phyloP scores from a whole-genome alignment of 768 basidiomycete genomes.

The Lactifluus pinguis region DNA sequence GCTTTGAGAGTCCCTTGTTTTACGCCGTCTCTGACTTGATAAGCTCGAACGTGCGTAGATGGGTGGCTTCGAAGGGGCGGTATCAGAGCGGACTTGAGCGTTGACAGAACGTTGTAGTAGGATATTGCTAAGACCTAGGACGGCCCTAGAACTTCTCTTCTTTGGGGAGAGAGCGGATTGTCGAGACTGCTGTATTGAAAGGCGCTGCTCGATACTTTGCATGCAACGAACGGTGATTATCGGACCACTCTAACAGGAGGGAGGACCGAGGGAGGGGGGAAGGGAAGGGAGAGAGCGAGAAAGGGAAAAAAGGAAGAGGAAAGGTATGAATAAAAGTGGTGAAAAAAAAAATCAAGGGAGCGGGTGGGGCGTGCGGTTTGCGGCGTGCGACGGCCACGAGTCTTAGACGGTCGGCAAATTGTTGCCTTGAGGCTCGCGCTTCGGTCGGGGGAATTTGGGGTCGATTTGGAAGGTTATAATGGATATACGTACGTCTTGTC shows the following conservation, averaged over 20 bases:
- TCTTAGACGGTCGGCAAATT: conserved; percentile 21
- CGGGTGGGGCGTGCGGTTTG: conserved; percentile 24
- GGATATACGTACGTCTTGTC: not conserved
- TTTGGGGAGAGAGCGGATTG: conserved; percentile 21
- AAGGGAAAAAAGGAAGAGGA: conserved; percentile 19
- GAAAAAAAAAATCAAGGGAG: conserved; percentile 23
- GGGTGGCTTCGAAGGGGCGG: conserved; percentile 25
- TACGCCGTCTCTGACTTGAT: conserved; percentile 28
- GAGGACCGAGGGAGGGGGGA: conserved; percentile 22
- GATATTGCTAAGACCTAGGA: conserved; percentile 37
- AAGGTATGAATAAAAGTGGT: conserved; percentile 8
- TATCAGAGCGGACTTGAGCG: conserved; percentile 22
- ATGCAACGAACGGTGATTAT: conserved; percentile 29
- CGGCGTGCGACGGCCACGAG: conserved; percentile 32
- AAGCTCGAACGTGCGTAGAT: conserved; percentile 34
- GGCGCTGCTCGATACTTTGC: conserved; percentile 32
- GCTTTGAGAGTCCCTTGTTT: conserved; percentile 32
- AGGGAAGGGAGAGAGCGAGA: conserved; percentile 23
- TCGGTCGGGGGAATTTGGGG: conserved; percentile 15
- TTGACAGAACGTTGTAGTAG: conserved; percentile 24
- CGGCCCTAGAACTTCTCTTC: conserved; percentile 39
- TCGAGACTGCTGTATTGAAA: conserved; percentile 26
- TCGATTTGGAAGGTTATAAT: not conserved
- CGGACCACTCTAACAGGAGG: conserved; percentile 23
- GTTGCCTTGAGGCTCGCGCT: conserved; percentile 18